A percentile compares a stretch with the other conserved stretches of the same genome.
phyloP scores from a whole-genome alignment of 179 eudicot genomes.

The Patellifolia procumbens region DNA sequence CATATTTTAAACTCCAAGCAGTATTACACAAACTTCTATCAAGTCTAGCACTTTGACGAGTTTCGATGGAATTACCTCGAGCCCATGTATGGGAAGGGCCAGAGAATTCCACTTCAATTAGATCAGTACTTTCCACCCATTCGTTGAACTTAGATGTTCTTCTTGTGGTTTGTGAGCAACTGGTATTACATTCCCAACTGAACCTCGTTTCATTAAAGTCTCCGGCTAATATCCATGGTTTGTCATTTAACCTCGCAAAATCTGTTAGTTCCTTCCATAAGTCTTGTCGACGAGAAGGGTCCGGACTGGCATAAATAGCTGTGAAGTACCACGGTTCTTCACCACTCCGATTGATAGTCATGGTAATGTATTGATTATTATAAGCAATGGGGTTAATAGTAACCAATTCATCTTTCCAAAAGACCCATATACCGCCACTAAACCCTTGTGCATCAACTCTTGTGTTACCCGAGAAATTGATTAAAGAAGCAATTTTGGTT shows the following conservation, averaged over 20 bases:
- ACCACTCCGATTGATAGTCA: not conserved
- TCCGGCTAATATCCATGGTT: not conserved
- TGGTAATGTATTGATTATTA: not conserved
- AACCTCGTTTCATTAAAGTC: not conserved
- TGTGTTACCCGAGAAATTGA: too few species aligned
- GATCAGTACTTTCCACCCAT: not conserved
- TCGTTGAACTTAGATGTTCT: not conserved
- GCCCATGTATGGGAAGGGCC: not conserved
- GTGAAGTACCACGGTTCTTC: not conserved
- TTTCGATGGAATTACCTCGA: not conserved
- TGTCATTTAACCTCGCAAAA: not conserved
- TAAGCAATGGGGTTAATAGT: too few species aligned
- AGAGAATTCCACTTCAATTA: not conserved
- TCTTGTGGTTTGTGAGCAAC: not conserved
- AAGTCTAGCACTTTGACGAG: not conserved
- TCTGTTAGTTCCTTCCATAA: not conserved
- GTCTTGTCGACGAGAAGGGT: not conserved
- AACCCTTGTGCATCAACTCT: too few species aligned
- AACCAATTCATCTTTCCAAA: too few species aligned
- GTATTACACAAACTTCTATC: not conserved
- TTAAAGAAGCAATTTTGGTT: too few species aligned
- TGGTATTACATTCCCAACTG: not conserved
- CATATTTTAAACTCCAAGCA: not conserved
- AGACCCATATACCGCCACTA: too few species aligned
- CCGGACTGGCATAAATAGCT: not conserved